These are phyloP conservation scores for Fusarium stilboides DNA, from an alignment of 2,329 filamentous ascomycete species.

Conservation along the genomic window DNA sequence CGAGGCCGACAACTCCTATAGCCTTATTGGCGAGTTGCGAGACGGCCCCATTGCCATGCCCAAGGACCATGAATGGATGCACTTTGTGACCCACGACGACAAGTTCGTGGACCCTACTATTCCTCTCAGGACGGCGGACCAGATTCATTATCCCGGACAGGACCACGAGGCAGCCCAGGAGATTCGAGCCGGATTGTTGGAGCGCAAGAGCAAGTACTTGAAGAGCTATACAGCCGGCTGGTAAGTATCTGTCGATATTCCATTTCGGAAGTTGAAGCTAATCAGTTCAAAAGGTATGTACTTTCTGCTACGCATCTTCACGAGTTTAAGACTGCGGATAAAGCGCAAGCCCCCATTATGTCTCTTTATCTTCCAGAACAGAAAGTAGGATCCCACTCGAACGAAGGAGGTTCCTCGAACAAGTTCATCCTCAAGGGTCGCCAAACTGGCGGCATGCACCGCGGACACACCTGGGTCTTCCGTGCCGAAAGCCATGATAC, in stretches of 20 bases:
- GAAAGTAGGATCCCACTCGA: constrained; percentile 93
- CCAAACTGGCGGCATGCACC: constrained; percentile 93
- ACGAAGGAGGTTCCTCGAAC: constrained; percentile 86
- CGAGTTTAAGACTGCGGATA: constrained; percentile 99
- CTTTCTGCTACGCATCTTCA: constrained; percentile 96
- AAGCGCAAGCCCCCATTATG: constrained; percentile 93
- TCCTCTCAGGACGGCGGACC: constrained; percentile 82
- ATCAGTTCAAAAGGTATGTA: constrained; percentile 79
- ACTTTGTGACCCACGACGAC: constrained; percentile 84
- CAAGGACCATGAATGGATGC: constrained; percentile 91
- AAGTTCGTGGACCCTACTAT: constrained; percentile 90
- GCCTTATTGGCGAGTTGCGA: constrained; percentile 84
- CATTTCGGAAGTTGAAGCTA: constrained; percentile 8
- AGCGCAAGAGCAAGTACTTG: constrained; percentile 98
- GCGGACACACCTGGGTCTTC: constrained; percentile 81
- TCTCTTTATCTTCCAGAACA: constrained; percentile 95
- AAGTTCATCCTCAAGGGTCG: constrained; percentile 98
- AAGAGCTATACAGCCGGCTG: constrained; percentile 98
- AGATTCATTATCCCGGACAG: constrained; percentile 92
- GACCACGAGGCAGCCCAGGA: constrained; percentile 86
- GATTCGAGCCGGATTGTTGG: constrained; percentile 89
- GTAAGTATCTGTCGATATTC: constrained; percentile 64
- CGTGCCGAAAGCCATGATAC: constrained; percentile 85
- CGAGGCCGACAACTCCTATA: constrained; percentile 86
- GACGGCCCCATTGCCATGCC: constrained; percentile 92